Percentiles rank a stretch among this genome's conserved stretches.
Evolutionary conservation across 768 basidiomycete species (phyloP).

Genomic region (Udeniomyces megalosporus): DNA sequence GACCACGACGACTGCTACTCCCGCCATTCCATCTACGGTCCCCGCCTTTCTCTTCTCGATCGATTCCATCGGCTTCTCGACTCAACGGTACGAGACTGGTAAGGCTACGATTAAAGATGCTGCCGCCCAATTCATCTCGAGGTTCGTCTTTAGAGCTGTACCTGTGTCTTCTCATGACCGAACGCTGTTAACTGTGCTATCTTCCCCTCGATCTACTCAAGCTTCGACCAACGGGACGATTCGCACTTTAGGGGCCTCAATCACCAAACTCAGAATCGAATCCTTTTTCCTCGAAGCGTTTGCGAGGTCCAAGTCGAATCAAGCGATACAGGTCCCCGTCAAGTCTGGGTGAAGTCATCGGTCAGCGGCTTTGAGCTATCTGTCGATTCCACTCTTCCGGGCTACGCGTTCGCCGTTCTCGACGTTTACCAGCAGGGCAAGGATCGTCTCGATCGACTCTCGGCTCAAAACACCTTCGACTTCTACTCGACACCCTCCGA

Average conservation of each 20-base stretch:
- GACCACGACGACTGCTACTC: constrained; percentile 28
- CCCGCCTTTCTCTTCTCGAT: constrained; percentile 24
- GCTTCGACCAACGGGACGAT: constrained; percentile 59
- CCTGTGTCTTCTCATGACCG: no score
- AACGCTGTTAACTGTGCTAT: no score
- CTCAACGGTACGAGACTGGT: constrained; percentile 62
- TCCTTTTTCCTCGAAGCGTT: constrained; percentile 21
- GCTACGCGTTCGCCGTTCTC: constrained; percentile 22
- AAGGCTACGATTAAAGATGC: constrained; percentile 53
- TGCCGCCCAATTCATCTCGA: constrained; percentile 68
- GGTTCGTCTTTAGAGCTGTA: constrained; percentile 37
- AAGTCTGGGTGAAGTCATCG: constrained; percentile 23
- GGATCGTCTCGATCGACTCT: constrained; percentile 19
- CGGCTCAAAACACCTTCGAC: neutral
- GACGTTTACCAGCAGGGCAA: constrained; percentile 26
- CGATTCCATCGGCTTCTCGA: constrained; percentile 42
- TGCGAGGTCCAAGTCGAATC: constrained; percentile 22
- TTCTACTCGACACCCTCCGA: neutral
- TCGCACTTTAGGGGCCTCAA: constrained; percentile 42
- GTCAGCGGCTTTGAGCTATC: constrained; percentile 25
- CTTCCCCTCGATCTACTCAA: no score
- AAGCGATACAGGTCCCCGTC: constrained; percentile 19
- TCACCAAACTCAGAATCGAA: constrained; percentile 24
- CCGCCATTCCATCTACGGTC: neutral
- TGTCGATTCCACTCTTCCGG: constrained; percentile 22